These are phyloP conservation scores for Coniochaeta hoffmannii DNA, from an alignment of 2,329 filamentous ascomycete species.

Conservation along the genomic window DNA sequence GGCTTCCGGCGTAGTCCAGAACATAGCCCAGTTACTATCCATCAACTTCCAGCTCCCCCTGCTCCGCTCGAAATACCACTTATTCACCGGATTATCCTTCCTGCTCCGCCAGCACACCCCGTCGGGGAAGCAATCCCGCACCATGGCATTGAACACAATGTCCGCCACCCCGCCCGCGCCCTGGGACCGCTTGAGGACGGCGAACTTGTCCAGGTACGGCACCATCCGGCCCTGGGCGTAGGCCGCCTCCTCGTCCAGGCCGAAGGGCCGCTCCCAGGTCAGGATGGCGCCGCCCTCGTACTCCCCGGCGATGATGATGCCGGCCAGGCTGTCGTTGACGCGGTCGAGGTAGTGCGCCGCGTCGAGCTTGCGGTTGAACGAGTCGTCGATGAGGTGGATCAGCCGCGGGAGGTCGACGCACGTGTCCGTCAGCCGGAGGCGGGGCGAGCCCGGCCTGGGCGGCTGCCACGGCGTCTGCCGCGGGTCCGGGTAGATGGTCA, in stretches of 20 bases:
- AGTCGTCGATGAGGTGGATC: slow-evolving; percentile 85
- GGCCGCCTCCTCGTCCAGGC: slow-evolving; percentile 45
- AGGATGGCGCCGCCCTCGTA: slow-evolving; percentile 94
- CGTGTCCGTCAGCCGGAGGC: slow-evolving; percentile 68
- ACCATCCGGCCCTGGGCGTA: slow-evolving; percentile 59
- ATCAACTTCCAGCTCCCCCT: slow-evolving; percentile 74
- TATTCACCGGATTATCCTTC: slow-evolving; percentile 91
- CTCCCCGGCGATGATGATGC: slow-evolving; percentile 88
- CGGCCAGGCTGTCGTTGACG: slow-evolving; percentile 75
- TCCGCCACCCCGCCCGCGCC: slow-evolving; percentile 90
- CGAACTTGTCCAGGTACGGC: slow-evolving; percentile 96
- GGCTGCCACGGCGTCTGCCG: slow-evolving; percentile 59
- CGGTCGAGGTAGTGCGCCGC: slow-evolving; percentile 74
- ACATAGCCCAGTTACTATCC: slow-evolving; percentile 92
- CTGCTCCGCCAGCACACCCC: slow-evolving; percentile 92
- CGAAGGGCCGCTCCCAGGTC: slow-evolving; percentile 80
- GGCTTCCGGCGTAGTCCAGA: slow-evolving; percentile 78
- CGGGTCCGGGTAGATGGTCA: slow-evolving; percentile 75
- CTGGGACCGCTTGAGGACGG: slow-evolving; percentile 80
- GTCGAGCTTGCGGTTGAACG: slow-evolving; percentile 79
- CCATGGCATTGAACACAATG: slow-evolving; percentile 94
- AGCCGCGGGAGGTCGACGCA: slow-evolving; percentile 78
- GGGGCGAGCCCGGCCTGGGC: slow-evolving; percentile 48
- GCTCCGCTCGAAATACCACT: slow-evolving; percentile 97
- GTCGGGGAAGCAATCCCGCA: slow-evolving; percentile 75